phyloP scores from a whole-genome alignment of 2,329 filamentous ascomycete genomes.

The Cryphonectria nitschkei region DNA sequence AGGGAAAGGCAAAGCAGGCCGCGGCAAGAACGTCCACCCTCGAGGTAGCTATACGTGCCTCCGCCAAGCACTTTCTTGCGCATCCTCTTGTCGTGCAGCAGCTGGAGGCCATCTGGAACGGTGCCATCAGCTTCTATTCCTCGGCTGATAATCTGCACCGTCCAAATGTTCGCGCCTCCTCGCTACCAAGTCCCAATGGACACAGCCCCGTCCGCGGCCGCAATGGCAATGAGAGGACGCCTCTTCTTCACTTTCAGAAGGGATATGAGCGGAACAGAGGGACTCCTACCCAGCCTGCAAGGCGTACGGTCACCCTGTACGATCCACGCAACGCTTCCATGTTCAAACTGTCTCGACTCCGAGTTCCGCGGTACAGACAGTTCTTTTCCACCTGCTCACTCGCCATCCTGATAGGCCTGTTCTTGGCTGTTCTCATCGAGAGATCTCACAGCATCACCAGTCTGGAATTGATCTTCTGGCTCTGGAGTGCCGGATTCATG shows the following conservation, averaged over 20 bases:
- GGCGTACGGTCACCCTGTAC: slow-evolving; percentile 83
- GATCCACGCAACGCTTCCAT: slow-evolving; percentile 87
- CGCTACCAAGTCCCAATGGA: slow-evolving; percentile 24
- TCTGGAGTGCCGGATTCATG: slow-evolving; percentile 98
- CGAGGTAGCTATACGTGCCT: slow-evolving; percentile 89
- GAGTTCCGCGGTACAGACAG: slow-evolving; percentile 89
- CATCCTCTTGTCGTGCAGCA: slow-evolving; percentile 92
- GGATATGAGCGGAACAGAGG: slow-evolving; percentile 36
- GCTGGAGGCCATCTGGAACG: slow-evolving; percentile 96
- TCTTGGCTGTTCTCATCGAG: slow-evolving; percentile 78
- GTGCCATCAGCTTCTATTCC: slow-evolving; percentile 92
- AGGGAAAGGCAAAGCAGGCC: slow-evolving; percentile 53
- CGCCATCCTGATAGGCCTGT: slow-evolving; percentile 81
- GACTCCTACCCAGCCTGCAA: slow-evolving; percentile 42
- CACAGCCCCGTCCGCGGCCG: slow-evolving; percentile 35
- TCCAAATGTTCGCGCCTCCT: slow-evolving; percentile 40
- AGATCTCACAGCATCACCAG: slow-evolving; percentile 80
- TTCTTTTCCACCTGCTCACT: slow-evolving; percentile 88
- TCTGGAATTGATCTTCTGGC: slow-evolving; percentile 90
- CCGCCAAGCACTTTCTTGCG: slow-evolving; percentile 88
- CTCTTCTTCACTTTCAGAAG: slow-evolving; percentile 50
- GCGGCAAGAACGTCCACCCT: slow-evolving; percentile 84
- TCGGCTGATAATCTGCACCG: slow-evolving; percentile 84
- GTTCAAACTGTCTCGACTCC: slow-evolving; percentile 87
- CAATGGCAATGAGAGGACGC: slow-evolving; percentile 49